Base-by-base conservation (phyloP, 2,329 filamentous ascomycete genomes). In the Fusarium brachygibbosum region DNA sequence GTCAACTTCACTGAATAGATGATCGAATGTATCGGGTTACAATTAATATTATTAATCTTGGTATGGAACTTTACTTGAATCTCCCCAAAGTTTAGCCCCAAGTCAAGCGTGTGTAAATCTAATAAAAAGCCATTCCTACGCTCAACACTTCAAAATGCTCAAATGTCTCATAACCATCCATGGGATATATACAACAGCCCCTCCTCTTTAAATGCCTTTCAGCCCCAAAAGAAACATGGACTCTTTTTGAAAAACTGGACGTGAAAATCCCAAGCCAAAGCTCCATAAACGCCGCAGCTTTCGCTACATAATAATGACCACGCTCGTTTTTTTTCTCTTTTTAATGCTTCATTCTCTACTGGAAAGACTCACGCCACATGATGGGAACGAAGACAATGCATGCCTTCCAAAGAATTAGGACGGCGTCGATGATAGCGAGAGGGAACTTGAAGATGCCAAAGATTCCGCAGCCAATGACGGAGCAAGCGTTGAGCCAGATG, bases 301-400 rank as follows among this genome's bases (percentile, higher is more conserved):
- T 71, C 53, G 61, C 57, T 60, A 56, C 42, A 32, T 46, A 44
- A 69, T 55, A 34, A 13, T 25, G 19, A 48, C 17, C 38, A 41
- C 52, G 34, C 37, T 58, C 40, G 37, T 41, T 49, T 51, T 29
- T 19, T 38, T 32, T 25, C n/a, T 55, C 42, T 31, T 29, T 50
- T 52, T 17, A 11, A 35, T 49, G n/a, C 9, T 35, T 32, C 44
- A 42, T 29, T 44, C 34, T 48, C 51, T 63, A 71, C 57, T 71
- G 68, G 48, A 81, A 81, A 19, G 75, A 76, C 82, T 97, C 93
- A 34, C 86, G 86, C 77, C 89, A 88, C 76, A 97, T 88, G 72
- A 94, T 93, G 5, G 94, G 94, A 72, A 96, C 83, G 75, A 97
- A 94, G 16, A 97, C 93, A 50, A 91, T 82, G 72, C 90, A 92